A percentile compares a stretch with the other conserved stretches of the same genome.
Conservation (phyloP, 495 filamentous ascomycete species). For the Neurospora discreta region DNA sequence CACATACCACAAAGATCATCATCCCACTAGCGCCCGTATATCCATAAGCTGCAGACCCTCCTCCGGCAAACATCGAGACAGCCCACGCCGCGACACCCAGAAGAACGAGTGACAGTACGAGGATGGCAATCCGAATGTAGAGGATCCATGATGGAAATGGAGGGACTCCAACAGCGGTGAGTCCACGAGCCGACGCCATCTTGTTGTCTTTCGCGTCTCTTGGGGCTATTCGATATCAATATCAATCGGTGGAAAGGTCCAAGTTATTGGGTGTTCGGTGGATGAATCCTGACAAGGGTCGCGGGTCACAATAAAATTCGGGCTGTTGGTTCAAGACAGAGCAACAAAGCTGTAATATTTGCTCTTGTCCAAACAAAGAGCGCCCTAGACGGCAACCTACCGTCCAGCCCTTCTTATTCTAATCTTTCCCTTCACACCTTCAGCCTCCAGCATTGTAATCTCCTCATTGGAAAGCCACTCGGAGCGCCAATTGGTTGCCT, state of each 20-base stretch:
- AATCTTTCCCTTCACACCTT: not conserved
- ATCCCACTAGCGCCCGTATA: slow-evolving; percentile 19
- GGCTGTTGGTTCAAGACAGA: not conserved
- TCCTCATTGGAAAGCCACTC: not conserved
- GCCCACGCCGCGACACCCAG: slow-evolving; percentile 23
- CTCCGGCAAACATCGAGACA: slow-evolving; percentile 14
- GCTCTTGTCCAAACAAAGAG: not conserved
- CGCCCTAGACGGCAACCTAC: not conserved
- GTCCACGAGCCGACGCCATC: slow-evolving; percentile 8
- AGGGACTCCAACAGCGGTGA: slow-evolving; percentile 23
- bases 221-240: not conserved
- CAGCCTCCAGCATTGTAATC: not conserved
- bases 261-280: not conserved
- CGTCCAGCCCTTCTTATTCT: not conserved
- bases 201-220: not conserved
- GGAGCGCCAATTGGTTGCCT: not conserved
- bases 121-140: slow-evolving; percentile 22
- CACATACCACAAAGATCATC: slow-evolving; percentile 27
- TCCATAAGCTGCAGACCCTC: not conserved
- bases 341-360: not conserved
- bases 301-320: not conserved
- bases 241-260: not conserved
- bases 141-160: slow-evolving; percentile 19
- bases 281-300: not conserved
- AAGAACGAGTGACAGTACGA: slow-evolving; percentile 26